Evolutionary conservation across 1,284 basidiomycete species (phyloP).

Genomic region (Xerocomus minutiporus): DNA sequence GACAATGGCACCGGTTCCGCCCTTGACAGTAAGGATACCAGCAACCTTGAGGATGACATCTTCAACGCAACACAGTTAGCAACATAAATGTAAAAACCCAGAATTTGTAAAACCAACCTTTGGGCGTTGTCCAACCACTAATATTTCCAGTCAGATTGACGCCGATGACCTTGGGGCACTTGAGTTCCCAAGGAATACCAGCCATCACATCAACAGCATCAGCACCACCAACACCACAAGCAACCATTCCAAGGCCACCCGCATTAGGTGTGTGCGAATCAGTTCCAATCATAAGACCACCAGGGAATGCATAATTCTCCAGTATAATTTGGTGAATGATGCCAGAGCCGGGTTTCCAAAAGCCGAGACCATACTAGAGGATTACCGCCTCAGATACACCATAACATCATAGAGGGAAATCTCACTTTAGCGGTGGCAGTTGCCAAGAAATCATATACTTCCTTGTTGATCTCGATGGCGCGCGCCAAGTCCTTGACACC

Average conservation of each 20-base stretch:
- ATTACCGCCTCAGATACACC: background rate
- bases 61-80: constrained; percentile 27
- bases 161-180: constrained; percentile 98
- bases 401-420: constrained; percentile 1
- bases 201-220: constrained; percentile 99
- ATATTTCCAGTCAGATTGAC: constrained; percentile 96
- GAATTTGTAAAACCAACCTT: constrained; percentile 50
- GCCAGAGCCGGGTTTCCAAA: constrained; percentile 99
- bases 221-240: constrained; percentile 98
- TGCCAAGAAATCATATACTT: constrained; percentile 99
- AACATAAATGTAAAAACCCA: background rate
- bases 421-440: constrained; percentile 89
- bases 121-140: constrained; percentile 95
- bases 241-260: constrained; percentile 98
- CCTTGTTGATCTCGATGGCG: constrained; percentile 93
- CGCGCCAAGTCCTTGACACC: constrained; percentile 92
- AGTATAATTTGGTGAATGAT: constrained; percentile 98
- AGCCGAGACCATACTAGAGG: constrained; percentile 88
- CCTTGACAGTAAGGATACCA: constrained; percentile 96
- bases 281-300: constrained; percentile 99
- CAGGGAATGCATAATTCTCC: constrained; percentile 99
- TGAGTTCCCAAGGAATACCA: constrained; percentile 96
- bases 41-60: constrained; percentile 98
- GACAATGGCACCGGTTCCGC: constrained; percentile 95
- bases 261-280: constrained; percentile 99